phyloP scores from a whole-genome alignment of 176 grass and related monocot species.

The sorghum (Sorghum bicolor) region Sorghum_bicolor_NCBIv3 NC_012875.2:46524501-46525000 shows the following conservation, averaged over 20 bases:
- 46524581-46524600: background rate
- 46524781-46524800: background rate
- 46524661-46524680: slow-evolving; percentile 34
- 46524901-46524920: background rate
- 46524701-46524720: background rate
- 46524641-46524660: background rate
- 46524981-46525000: no score
- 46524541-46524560: slow-evolving; percentile 77
- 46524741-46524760: background rate
- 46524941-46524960: background rate
- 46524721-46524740: background rate
- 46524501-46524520: slow-evolving; percentile 83
- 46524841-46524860: background rate
- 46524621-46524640: background rate
- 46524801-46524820: background rate
- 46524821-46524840: background rate
- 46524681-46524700: slow-evolving; percentile 5
- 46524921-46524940: background rate
- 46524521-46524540: slow-evolving; percentile 89
- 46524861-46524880: background rate
- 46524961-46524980: background rate
- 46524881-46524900: background rate
- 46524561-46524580: slow-evolving; percentile 44
- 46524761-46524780: background rate
- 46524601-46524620: background rate